Percentiles rank a stretch among this genome's conserved stretches.
phyloP scores from a whole-genome alignment of 345 rosid species.

The Moricandia moricandioides region DNA sequence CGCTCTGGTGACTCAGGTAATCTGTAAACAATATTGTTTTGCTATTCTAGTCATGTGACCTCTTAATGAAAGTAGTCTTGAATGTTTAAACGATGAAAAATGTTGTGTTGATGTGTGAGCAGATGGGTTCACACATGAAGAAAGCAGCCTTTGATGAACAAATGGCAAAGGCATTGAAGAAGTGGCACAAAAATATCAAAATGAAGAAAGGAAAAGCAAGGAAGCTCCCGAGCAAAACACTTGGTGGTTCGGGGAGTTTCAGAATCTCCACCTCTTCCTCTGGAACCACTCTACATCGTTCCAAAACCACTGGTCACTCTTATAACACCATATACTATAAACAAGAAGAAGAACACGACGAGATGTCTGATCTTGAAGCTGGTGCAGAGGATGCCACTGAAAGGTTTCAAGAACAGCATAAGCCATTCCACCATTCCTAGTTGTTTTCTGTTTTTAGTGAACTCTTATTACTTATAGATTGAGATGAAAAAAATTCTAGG shows the following conservation, averaged over 20 bases:
- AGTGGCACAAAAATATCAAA: constrained; percentile 76
- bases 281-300: constrained; percentile 52
- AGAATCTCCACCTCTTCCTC: constrained; percentile 27
- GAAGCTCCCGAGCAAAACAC: constrained; percentile 35
- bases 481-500: not conserved
- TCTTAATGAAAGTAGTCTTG: not conserved
- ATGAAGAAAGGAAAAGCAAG: constrained; percentile 52
- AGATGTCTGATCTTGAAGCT: constrained; percentile 55
- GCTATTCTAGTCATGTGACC: not conserved
- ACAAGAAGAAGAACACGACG: constrained; percentile 38
- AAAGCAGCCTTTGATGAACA: constrained; percentile 88
- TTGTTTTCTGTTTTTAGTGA: not conserved
- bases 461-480: not conserved
- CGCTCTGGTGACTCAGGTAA: constrained; percentile 92
- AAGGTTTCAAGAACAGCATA: not conserved
- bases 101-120: constrained; percentile 1
- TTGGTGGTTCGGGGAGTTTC: constrained; percentile 50
- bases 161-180: constrained; percentile 86
- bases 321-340: constrained; percentile 36
- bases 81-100: not conserved
- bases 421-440: constrained; percentile 9
- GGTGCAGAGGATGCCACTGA: constrained; percentile 18
- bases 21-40: not conserved
- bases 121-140: constrained; percentile 88
- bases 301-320: constrained; percentile 81